Evolutionary conservation across 257 asterid genomes (phyloP).

Genomic region (Perilla frutescens): DNA sequence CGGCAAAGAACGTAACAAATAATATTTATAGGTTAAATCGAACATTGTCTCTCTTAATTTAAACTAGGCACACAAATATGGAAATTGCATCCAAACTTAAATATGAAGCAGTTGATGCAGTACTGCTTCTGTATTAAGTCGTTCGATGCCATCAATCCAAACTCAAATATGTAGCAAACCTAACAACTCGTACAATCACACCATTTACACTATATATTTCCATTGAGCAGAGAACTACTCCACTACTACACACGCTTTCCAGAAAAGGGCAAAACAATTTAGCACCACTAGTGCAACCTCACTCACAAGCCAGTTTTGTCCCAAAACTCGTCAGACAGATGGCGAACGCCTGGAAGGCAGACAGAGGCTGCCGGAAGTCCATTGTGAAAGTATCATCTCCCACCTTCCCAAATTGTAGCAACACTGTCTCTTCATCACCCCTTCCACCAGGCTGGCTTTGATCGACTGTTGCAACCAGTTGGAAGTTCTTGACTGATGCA

Average conservation of each 20-base stretch:
- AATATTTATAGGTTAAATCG: too few relatives aligned
- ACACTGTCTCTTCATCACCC: slow-evolving; percentile 82
- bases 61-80: neutral
- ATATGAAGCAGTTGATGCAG: too few relatives aligned
- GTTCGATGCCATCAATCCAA: neutral
- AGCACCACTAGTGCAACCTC: neutral
- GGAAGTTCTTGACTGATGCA: slow-evolving; percentile 94
- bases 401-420: slow-evolving; percentile 91
- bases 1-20: too few relatives aligned
- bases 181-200: slow-evolving; percentile 19
- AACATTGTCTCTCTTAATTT: too few relatives aligned
- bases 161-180: neutral
- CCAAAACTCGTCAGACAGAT: slow-evolving; percentile 94
- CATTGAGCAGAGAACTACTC: neutral
- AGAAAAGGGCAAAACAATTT: neutral
- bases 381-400: slow-evolving; percentile 81
- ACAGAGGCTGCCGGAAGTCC: slow-evolving; percentile 90
- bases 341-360: slow-evolving; percentile 94
- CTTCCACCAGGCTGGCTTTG: slow-evolving; percentile 82
- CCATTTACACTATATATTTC: slow-evolving; percentile 39
- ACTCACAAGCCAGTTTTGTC: slow-evolving; percentile 89
- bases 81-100: too few relatives aligned
- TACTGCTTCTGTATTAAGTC: neutral
- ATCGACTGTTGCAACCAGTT: slow-evolving; percentile 73
- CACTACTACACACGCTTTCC: neutral